A percentile compares a stretch with the other conserved stretches of the same genome.
Conservation (phyloP, 75 land plant species). For the Selaginella tamariscina region DNA sequence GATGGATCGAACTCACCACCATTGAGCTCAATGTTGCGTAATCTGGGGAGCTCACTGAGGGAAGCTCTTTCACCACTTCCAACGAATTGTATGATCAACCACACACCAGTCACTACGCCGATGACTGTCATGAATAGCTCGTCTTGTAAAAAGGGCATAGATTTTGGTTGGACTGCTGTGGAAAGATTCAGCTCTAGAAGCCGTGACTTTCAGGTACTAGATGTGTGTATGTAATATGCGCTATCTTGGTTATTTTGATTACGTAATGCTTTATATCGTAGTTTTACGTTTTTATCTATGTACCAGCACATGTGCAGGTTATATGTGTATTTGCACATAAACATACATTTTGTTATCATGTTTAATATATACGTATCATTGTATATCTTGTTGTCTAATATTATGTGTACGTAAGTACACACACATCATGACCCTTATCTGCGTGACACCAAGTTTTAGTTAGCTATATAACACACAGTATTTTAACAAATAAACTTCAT, state of each 20-base stretch:
- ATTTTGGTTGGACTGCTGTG: not conserved
- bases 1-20: slow-evolving; percentile 5
- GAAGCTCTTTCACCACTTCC: slow-evolving; percentile 6
- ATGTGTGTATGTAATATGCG: not conserved
- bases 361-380: no score
- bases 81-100: slow-evolving; percentile 6
- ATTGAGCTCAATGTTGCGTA: slow-evolving; percentile 2
- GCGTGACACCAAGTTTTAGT: no score
- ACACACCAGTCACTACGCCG: not conserved
- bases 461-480: no score
- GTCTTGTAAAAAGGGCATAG: not conserved
- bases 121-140: not conserved
- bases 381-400: not conserved
- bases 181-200: not conserved
- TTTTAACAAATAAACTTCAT: no score
- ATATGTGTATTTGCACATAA: no score
- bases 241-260: not conserved
- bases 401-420: not conserved
- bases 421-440: not conserved
- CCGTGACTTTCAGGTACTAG: not conserved
- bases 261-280: not conserved
- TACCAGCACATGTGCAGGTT: no score
- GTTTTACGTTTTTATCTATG: no score
- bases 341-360: no score
- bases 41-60: slow-evolving; percentile 1